Base-by-base conservation (phyloP, 2,329 filamentous ascomycete genomes). In the Fusarium austroafricanum region DNA sequence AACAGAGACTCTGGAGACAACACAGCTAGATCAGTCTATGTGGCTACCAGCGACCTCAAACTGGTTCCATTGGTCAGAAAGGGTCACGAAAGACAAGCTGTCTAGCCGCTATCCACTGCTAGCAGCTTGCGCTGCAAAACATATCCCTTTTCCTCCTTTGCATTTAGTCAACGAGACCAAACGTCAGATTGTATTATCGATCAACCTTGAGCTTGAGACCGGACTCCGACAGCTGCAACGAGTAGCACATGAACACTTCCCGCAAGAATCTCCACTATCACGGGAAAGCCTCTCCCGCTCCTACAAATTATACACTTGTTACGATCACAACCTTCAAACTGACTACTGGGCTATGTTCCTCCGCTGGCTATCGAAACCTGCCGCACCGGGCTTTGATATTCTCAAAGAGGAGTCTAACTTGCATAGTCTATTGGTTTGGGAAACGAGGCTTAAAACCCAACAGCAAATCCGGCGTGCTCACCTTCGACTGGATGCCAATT, bases 1-100 rank as follows among this genome's bases (percentile, higher is more conserved):
- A 0, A 1, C 4, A 3, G 21, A 12, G 1, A 12, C 5, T 17
- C 18, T 31, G 14, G 5, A 26, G 7, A 3, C 23, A 0, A 8
- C 4, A 4, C 15, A 5, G 6, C 29, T 35, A 0, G 21, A 28
- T 0, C 38, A 31, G 1, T 43, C 49, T 0, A 56, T 56, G 54
- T 56, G 54, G 54, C 3, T 53, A 2, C 53, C 53, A 11, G 1
- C 53, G 0, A 15, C 53, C 3, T 28, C 9, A 0, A 2, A 7
- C 5, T 53, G 53, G 53, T 7, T 55, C 6, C 3, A n/a, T 0
- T 7, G 38, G 28, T 18, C 21, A 26, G 38, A 53, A 4, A 11
- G n/a, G n/a, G 8, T 5, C 18, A 35, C 7, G 6, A 18, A 11
- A 10, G 18, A 44, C 7, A 8, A 2, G 5, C 2, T n/a, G 1